A percentile compares a stretch with the other conserved stretches of the same genome.
Evolutionary conservation across 2,329 filamentous ascomycete species (phyloP).

Genomic region (Pseudocercospora crystallina): DNA sequence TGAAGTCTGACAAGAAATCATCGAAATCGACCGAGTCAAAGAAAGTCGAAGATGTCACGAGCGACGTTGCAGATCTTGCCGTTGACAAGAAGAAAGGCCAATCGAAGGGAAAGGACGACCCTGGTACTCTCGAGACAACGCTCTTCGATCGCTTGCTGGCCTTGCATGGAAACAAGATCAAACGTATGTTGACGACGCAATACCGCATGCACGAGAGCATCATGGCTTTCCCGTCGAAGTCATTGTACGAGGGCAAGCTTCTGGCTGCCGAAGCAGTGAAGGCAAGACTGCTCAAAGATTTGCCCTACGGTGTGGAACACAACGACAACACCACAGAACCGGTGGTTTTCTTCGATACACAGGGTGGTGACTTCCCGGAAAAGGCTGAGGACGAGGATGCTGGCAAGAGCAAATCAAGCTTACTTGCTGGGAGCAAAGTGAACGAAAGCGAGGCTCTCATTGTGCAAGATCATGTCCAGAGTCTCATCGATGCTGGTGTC

Average conservation of each 20-base stretch:
- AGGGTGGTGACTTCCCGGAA: slow-evolving; percentile 74
- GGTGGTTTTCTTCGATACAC: slow-evolving; percentile 91
- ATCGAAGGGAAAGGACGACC: slow-evolving; percentile 38
- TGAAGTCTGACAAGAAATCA: slow-evolving; percentile 36
- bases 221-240: slow-evolving; percentile 88
- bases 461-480: slow-evolving; percentile 73
- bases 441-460: slow-evolving; percentile 87
- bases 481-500: slow-evolving; percentile 76
- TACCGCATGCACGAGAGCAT: slow-evolving; percentile 98
- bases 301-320: slow-evolving; percentile 74
- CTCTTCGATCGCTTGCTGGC: slow-evolving; percentile 85
- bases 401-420: slow-evolving; percentile 50
- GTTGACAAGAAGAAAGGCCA: slow-evolving; percentile 5
- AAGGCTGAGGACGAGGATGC: slow-evolving; percentile 70
- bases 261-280: slow-evolving; percentile 79
- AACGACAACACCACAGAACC: slow-evolving; percentile 87
- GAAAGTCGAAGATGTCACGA: slow-evolving; percentile 5
- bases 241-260: slow-evolving; percentile 80
- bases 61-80: slow-evolving; percentile 6
- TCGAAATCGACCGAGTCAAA: slow-evolving; percentile 30
- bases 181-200: slow-evolving; percentile 92
- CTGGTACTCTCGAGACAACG: slow-evolving; percentile 70
- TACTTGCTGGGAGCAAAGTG: slow-evolving; percentile 77
- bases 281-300: slow-evolving; percentile 68
- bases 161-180: slow-evolving; percentile 79